These are phyloP conservation scores for Gossypium armourianum DNA, from an alignment of 441 rosid species.

Conservation along the genomic window DNA sequence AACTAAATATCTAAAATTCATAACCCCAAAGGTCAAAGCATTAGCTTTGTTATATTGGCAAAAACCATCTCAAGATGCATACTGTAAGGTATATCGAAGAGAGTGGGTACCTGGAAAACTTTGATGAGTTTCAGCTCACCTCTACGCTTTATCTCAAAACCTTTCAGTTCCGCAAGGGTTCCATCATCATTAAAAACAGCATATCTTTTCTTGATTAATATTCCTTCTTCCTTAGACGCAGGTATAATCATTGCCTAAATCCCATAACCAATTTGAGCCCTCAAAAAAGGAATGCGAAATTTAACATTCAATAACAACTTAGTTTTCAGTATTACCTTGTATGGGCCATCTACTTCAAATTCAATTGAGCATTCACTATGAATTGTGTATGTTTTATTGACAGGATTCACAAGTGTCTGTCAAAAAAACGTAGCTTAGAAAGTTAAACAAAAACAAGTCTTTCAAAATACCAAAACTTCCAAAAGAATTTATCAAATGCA, in stretches of 20 bases:
- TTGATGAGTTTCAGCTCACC: constrained; percentile 98
- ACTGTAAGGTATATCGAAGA: constrained; percentile 5
- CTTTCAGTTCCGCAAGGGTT: constrained; percentile 95
- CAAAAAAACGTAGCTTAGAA: constrained; percentile 19
- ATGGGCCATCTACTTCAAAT: constrained; percentile 99
- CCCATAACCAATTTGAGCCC: constrained; percentile 10
- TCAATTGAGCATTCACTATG: constrained; percentile 97
- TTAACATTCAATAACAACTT: not conserved
- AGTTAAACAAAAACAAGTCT: not conserved
- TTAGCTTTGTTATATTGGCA: not conserved
- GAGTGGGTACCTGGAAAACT: constrained; percentile 66
- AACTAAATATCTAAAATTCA: not conserved
- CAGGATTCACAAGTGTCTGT: constrained; percentile 76
- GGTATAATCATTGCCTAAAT: constrained; percentile 94
- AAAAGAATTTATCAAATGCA: not conserved
- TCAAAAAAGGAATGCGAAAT: constrained; percentile 10
- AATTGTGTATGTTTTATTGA: constrained; percentile 60
- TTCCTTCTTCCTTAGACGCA: constrained; percentile 96
- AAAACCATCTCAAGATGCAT: constrained; percentile 1
- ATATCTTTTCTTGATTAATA: constrained; percentile 88
- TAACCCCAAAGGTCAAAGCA: not conserved
- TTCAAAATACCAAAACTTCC: not conserved
- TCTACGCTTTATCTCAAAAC: constrained; percentile 98
- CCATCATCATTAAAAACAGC: constrained; percentile 98
- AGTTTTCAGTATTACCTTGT: constrained; percentile 56